Base-by-base conservation (phyloP, 768 basidiomycete species). In the Podaxis sp. region DNA sequence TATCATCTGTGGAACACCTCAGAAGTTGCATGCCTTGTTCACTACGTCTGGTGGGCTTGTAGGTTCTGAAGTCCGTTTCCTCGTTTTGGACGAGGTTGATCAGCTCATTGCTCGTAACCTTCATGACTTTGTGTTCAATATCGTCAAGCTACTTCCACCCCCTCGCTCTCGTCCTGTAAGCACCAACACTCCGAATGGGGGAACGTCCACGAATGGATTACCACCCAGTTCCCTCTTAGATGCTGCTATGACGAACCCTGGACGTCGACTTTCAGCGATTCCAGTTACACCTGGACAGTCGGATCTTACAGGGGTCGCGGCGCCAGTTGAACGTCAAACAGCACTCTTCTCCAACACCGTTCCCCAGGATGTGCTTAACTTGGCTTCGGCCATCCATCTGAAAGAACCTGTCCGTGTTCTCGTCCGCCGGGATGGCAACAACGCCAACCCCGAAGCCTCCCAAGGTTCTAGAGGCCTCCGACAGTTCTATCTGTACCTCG, bases 271-370 rank as follows among this genome's bases (percentile, higher is more conserved):
- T 67, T 92, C 90, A 49, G 67, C 81, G 20, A 76, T 87, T 28
- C 75, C 80, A 13, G 75, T 86, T 33, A 80, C 86, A 11, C 78
- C 82, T 37, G 80, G 76, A 13, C 79, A 77, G 22, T 77, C 68
- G 66, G 75, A 78, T 26, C 41, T 46, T 46, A 5, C 44, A 20
- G 44, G 44, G 7, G 44, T 68, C 22, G 65, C 67, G 26, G 48
- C 66, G 26, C 22, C 71, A 0, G 82, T 90, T 52, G 94, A 96
- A 67, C 88, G 95, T 26, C 95, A 96, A 74, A 94, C 93, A 3
- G 93, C 92, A 6, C 80, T 94, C n/a, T 98, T 98, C 76, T 96
- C 95, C 40, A 99, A 99, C 73, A 99, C 97, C 2, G 96, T 97
- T 17, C 96, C 95, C 15, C 95, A 96, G 72, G 97, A 99, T 71